phyloP scores from a whole-genome alignment of 2,329 filamentous ascomycete species.

The Fusarium denticulatum region DNA sequence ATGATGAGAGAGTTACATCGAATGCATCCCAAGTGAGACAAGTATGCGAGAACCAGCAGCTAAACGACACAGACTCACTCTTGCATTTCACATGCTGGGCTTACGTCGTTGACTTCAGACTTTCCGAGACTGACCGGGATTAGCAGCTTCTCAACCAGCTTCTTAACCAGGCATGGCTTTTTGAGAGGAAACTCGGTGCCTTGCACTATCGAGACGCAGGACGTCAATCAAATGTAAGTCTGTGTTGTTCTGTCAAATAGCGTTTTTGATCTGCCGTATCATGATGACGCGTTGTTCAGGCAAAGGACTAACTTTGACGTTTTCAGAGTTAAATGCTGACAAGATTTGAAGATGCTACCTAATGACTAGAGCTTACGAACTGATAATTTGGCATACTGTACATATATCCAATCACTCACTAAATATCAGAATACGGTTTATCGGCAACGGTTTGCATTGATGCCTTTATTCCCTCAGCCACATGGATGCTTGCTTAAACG shows the following conservation, averaged over 20 bases:
- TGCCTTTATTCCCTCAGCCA: neutral
- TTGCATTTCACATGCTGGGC: slow-evolving; percentile 21
- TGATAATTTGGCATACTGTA: neutral
- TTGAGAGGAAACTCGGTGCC: slow-evolving; percentile 8
- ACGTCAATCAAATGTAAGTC: slow-evolving; percentile 8
- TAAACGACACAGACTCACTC: slow-evolving; percentile 17
- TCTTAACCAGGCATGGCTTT: neutral
- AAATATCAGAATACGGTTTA: neutral
- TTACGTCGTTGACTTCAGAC: slow-evolving; percentile 26
- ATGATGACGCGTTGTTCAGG: slow-evolving; percentile 19
- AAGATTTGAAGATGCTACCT: neutral
- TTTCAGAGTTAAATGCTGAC: neutral
- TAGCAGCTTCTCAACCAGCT: neutral
- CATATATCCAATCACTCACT: neutral
- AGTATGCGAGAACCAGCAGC: slow-evolving; percentile 3
- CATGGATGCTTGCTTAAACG: neutral
- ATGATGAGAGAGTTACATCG: neutral
- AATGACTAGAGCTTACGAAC: neutral
- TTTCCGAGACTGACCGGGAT: slow-evolving; percentile 9
- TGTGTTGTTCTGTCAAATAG: neutral
- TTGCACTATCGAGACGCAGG: slow-evolving; percentile 26
- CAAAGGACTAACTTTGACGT: neutral
- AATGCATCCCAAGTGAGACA: slow-evolving; percentile 21
- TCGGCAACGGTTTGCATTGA: neutral
- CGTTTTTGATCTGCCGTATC: neutral